Conservation (phyloP, 2,329 filamentous ascomycete species). For the Paecilomyces dactylethromorphus region DNA sequence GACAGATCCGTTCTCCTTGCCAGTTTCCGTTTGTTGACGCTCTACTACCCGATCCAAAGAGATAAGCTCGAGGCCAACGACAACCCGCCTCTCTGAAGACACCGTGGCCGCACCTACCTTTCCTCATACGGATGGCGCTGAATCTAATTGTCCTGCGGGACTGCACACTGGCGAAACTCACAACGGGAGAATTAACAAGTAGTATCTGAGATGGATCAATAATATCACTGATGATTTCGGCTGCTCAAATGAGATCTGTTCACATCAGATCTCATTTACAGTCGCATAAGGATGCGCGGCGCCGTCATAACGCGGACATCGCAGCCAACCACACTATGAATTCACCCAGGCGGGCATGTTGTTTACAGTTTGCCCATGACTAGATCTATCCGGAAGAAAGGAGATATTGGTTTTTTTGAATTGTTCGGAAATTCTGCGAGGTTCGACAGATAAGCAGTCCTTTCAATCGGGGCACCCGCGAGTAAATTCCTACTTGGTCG, state of each 20-base stretch:
- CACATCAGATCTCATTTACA: not conserved
- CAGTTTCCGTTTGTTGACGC: not conserved
- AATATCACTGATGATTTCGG: not conserved
- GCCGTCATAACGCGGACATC: too few species aligned
- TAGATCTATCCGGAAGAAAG: not conserved
- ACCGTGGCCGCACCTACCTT: not conserved
- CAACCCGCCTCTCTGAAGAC: not conserved
- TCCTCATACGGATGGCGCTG: not conserved
- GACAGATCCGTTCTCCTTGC: not conserved
- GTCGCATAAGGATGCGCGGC: not conserved
- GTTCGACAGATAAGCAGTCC: not conserved
- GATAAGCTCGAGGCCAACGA: not conserved
- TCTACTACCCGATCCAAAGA: not conserved
- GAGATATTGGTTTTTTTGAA: not conserved
- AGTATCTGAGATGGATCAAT: not conserved
- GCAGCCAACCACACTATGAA: not conserved
- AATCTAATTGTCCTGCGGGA: not conserved
- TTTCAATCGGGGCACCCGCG: not conserved
- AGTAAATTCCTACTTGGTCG: not conserved
- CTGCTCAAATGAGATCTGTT: not conserved
- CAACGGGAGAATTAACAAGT: not conserved
- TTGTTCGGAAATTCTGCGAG: not conserved
- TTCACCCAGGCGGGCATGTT: not conserved
- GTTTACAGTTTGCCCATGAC: not conserved
- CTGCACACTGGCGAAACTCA: not conserved